Conservation (phyloP, 495 filamentous ascomycete species). For the Pseudoneurospora amorphoporcata region DNA sequence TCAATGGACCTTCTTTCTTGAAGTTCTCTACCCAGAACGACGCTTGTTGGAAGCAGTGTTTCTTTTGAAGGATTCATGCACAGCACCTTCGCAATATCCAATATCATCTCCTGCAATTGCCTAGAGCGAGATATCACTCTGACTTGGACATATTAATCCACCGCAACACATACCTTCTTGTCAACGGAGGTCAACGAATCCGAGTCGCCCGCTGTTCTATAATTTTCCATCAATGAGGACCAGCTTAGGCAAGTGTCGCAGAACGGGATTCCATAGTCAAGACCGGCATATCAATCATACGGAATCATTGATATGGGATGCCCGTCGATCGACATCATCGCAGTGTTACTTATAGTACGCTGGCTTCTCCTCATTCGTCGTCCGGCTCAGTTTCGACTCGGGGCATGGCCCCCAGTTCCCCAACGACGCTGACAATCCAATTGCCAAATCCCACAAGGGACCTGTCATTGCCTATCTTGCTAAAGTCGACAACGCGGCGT, state of each 20-base stretch:
- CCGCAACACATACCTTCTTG: background rate
- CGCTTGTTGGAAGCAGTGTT: background rate
- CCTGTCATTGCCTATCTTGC: slow-evolving; percentile 44
- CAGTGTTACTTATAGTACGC: background rate
- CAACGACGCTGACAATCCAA: slow-evolving; percentile 44
- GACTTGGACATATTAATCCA: background rate
- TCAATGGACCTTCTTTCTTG: background rate
- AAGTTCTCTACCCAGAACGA: background rate
- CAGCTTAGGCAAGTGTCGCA: background rate
- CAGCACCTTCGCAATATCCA: background rate
- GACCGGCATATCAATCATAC: background rate
- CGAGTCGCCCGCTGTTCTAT: background rate
- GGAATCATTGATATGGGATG: background rate
- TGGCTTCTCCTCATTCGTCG: slow-evolving; percentile 2
- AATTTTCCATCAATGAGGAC: background rate
- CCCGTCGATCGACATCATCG: background rate
- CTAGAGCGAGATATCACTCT: background rate
- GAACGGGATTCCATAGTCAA: background rate
- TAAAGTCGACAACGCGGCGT: slow-evolving; percentile 41
- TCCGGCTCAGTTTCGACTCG: slow-evolving; percentile 14
- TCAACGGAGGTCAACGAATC: background rate
- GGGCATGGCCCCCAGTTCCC: slow-evolving; percentile 32
- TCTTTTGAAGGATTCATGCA: background rate
- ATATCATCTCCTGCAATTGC: background rate
- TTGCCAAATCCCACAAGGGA: slow-evolving; percentile 44